Base-by-base conservation (phyloP, 331 rosid genomes). In the Rhamnella rubrinervis region DNA sequence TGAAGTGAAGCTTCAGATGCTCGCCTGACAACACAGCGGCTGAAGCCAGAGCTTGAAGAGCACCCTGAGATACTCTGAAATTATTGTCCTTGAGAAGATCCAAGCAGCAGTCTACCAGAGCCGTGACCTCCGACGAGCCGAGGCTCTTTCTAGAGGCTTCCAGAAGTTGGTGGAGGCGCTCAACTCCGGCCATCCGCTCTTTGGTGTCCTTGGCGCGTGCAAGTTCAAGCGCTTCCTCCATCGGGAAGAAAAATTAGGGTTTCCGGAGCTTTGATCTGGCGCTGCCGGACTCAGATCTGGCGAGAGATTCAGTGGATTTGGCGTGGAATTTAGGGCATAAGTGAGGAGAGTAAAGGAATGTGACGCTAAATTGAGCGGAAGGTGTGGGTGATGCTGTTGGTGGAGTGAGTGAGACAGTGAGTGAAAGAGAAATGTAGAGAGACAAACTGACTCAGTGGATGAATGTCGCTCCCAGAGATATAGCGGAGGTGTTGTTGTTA, bases 141-240 rank as follows among this genome's bases (percentile, higher is more conserved):
- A 95, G 88, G 71, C 88, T 82, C 90, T 85, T 95, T 61, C 93
- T 82, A 0, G 97, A 91, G 78, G 96, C 86, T 83, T 95, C 99
- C 5, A 95, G 87, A 61, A 91, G 86, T 71, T 92, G 90, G 66
- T 91, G 89, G 62, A 95, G 96, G 7, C 96, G 95, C 82, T 95
- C 99, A 28, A 95, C 99, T 2, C 99, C 97, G 0, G 99, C 99
- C 97, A 95, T 89, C 21, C 99, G 84, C 85, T 89, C 96, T 84
- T 95, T 91, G 0, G 92, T 82, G 78, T 95, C 99, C 80, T 95
- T 95, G 63, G 97, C 93, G 38, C 97, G 95, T 15, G 95, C 90
- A 37, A 89, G 96, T 59, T 91, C 97, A 64, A 95, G 78, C 39
- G 96, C 99, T 78, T 87, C 92, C 86, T 95, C 99, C 99, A 95